Conservation (phyloP, 352 stramenopile genomes). For the Phytophthora multivora region DNA sequence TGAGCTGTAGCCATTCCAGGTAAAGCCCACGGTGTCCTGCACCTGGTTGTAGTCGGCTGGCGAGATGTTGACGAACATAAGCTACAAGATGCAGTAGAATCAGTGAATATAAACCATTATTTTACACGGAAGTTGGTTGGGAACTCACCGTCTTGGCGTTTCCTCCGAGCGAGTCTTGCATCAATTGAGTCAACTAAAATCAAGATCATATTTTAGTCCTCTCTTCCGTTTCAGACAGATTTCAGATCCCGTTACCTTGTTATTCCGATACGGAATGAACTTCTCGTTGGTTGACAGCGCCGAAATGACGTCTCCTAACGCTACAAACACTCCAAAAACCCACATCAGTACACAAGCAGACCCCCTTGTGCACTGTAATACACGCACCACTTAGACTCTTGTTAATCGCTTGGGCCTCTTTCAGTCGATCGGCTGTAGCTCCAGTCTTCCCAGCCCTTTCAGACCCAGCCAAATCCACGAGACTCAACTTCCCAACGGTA, state of each 20-base stretch:
- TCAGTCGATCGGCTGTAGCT: constrained; percentile 82
- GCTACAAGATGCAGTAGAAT: constrained; percentile 31
- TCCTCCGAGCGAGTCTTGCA: constrained; percentile 93
- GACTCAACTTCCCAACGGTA: constrained; percentile 80
- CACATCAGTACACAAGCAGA: not conserved
- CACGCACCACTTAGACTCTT: constrained; percentile 82
- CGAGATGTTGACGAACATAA: constrained; percentile 93
- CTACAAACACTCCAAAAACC: constrained; percentile 19
- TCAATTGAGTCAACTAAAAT: constrained; percentile 86
- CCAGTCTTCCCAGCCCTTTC: constrained; percentile 88
- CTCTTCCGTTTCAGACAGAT: no score
- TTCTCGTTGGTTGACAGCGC: constrained; percentile 91
- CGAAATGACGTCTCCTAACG: constrained; percentile 92
- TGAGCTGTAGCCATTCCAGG: constrained; percentile 12
- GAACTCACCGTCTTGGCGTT: constrained; percentile 91
- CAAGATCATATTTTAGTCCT: not conserved
- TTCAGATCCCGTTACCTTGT: constrained; percentile 64
- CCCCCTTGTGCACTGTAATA: not conserved
- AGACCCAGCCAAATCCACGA: constrained; percentile 89
- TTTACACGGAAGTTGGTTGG: not conserved
- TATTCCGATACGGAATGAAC: constrained; percentile 94
- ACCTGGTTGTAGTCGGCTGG: constrained; percentile 90
- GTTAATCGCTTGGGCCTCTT: constrained; percentile 91
- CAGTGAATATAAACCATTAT: not conserved
- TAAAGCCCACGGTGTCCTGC: constrained; percentile 20